phyloP scores from a whole-genome alignment of 225 moss, liverwort and hornwort species.

The Anthoceros angustus region DNA sequence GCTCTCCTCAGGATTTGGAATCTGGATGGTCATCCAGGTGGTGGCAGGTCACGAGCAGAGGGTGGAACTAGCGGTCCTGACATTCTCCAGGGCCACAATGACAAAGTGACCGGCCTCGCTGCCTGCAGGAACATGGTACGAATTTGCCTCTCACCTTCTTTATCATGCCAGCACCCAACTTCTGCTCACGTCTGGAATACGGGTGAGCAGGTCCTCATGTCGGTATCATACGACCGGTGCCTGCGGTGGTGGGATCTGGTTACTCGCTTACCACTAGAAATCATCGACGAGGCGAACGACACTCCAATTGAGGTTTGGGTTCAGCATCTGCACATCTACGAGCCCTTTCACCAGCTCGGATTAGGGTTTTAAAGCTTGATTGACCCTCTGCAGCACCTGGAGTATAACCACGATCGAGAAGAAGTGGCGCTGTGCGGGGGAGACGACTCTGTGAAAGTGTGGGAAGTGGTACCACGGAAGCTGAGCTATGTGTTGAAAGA shows the following conservation, averaged over 20 bases:
- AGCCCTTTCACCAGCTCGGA: background rate
- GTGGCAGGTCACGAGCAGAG: constrained; percentile 43
- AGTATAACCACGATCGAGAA: constrained; percentile 32
- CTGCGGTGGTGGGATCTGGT: constrained; percentile 61
- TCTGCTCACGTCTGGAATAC: background rate
- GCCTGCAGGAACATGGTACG: constrained; percentile 50
- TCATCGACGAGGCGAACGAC: constrained; percentile 36
- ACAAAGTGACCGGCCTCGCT: constrained; percentile 39
- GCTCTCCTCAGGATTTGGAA: constrained; percentile 43
- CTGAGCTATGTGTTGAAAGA: constrained; percentile 23
- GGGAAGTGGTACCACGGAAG: constrained; percentile 35
- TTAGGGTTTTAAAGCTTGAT: background rate
- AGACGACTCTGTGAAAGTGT: constrained; percentile 34
- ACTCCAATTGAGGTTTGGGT: constrained; percentile 39
- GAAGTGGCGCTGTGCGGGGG: constrained; percentile 71
- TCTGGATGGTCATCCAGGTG: constrained; percentile 46
- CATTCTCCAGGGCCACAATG: constrained; percentile 41
- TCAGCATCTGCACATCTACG: background rate
- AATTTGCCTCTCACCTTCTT: background rate
- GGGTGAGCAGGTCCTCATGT: constrained; percentile 32
- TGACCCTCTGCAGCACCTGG: constrained; percentile 34
- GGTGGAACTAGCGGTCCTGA: constrained; percentile 40
- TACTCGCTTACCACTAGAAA: constrained; percentile 34
- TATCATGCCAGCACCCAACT: background rate
- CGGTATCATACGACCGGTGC: constrained; percentile 50